These are phyloP conservation scores for Candida lessepsii DNA, from an alignment of 805 yeast genomes.

Conservation along the genomic window DNA sequence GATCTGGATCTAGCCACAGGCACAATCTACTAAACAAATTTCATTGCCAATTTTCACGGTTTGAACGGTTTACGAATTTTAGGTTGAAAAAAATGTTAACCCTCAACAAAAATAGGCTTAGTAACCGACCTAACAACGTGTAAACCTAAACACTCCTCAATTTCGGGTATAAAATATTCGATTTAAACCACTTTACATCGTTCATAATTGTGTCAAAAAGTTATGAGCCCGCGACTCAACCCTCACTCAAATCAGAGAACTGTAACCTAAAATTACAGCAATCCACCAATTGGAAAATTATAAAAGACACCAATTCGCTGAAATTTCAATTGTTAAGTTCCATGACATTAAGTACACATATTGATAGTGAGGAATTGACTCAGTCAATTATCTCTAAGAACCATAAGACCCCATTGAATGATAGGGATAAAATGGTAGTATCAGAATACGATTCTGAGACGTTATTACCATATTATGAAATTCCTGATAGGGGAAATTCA, in stretches of 20 bases:
- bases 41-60: no score
- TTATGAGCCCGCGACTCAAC: not conserved
- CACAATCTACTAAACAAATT: no score
- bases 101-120: no score
- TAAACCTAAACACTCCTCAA: no score
- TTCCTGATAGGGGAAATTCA: constrained; percentile 58
- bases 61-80: no score
- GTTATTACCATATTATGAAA: constrained; percentile 53
- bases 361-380: constrained; percentile 45
- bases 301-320: not conserved
- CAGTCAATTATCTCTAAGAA: constrained; percentile 25
- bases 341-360: constrained; percentile 47
- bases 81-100: no score
- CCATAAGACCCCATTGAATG: constrained; percentile 21
- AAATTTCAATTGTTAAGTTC: not conserved
- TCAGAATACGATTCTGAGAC: constrained; percentile 29
- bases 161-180: no score
- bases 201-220: constrained; percentile 3
- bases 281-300: not conserved
- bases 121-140: no score
- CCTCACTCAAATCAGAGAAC: constrained; percentile 1
- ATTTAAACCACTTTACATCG: no score
- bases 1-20: no score
- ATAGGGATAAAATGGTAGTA: constrained; percentile 28
- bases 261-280: constrained; percentile 5